These are phyloP conservation scores for Pugionium cornutum DNA, from an alignment of 345 rosid genomes.

Conservation along the genomic window DNA sequence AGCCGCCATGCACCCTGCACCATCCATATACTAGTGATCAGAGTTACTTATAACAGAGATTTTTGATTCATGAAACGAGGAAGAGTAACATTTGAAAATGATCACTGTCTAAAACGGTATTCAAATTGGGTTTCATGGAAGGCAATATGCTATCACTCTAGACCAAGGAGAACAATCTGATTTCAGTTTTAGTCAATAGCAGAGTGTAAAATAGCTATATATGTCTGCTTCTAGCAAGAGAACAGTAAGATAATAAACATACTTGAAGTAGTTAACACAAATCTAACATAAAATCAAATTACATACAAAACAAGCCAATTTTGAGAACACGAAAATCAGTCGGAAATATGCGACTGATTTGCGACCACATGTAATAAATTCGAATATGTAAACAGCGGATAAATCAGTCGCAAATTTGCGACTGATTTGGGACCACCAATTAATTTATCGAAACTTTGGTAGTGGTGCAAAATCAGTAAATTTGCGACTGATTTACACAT, in stretches of 20 bases:
- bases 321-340: not conserved
- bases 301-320: not conserved
- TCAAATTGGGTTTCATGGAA: not conserved
- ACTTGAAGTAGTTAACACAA: conserved; percentile 11
- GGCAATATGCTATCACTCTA: not conserved
- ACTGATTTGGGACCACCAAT: too few relatives aligned
- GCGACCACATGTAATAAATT: too few relatives aligned
- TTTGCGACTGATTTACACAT: too few relatives aligned
- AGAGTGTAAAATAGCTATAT: not conserved
- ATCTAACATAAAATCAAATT: not conserved
- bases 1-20: conserved; percentile 98
- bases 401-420: too few relatives aligned
- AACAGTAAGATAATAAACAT: not conserved
- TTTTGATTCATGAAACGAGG: not conserved
- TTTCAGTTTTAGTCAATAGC: not conserved
- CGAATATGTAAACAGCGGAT: too few relatives aligned
- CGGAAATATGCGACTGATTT: too few relatives aligned
- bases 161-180: not conserved
- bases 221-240: not conserved
- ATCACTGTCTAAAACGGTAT: not conserved
- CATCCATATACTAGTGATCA: not conserved
- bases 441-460: too few relatives aligned
- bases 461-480: too few relatives aligned
- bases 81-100: not conserved
- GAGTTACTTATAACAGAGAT: not conserved